A percentile compares a stretch with the other conserved stretches of the same genome.
Evolutionary conservation across 139 green algal species (phyloP).

Genomic region (Tetraselmis striata): DNA sequence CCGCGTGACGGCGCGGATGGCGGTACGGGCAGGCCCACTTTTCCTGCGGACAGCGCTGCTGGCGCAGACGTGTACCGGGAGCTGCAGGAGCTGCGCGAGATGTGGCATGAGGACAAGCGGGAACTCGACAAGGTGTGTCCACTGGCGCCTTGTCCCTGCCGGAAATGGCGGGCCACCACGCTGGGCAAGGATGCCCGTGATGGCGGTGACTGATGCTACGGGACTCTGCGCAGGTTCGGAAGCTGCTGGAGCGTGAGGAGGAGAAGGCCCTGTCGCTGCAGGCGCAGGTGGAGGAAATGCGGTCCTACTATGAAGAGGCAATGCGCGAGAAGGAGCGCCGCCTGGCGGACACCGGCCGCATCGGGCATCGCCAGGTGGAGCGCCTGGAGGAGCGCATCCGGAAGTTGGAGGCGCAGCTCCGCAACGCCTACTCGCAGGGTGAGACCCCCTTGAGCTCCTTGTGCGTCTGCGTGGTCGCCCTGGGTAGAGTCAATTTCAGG

Average conservation of each 20-base stretch:
- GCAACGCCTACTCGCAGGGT: constrained; percentile 29
- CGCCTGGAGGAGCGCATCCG: constrained; percentile 37
- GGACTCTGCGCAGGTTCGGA: constrained; percentile 18
- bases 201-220: no score
- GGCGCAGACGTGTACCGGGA: not conserved
- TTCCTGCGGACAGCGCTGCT: not conserved
- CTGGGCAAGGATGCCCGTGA: no score
- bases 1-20: not conserved
- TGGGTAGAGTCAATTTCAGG: no score
- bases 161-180: no score
- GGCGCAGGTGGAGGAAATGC: constrained; percentile 25
- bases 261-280: constrained; percentile 20
- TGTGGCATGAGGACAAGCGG: not conserved
- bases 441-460: no score
- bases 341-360: constrained; percentile 23
- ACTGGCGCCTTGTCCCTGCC: no score
- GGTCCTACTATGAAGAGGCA: not conserved
- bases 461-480: no score
- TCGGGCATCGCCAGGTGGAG: constrained; percentile 30
- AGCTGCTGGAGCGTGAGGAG: constrained; percentile 23
- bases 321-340: not conserved
- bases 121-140: not conserved
- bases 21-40: not conserved
- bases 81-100: not conserved
- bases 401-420: constrained; percentile 42